A percentile compares a stretch with the other conserved stretches of the same genome.
These are phyloP conservation scores for Begonia fuchsioides DNA, from an alignment of 306 rosid genomes.

Conservation along the genomic window DNA sequence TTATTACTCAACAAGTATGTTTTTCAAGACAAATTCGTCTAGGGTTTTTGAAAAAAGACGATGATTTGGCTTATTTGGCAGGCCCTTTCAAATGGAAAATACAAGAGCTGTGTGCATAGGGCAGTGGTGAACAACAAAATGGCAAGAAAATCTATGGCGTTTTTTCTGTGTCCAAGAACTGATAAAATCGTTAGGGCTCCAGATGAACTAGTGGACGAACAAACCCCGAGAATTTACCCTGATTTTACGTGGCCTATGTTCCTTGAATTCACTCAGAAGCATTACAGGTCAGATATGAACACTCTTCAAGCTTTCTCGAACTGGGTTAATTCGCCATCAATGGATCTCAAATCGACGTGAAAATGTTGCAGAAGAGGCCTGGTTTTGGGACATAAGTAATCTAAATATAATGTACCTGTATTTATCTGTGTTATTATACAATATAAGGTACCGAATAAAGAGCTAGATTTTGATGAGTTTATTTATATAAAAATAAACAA, in stretches of 20 bases:
- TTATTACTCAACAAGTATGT: too few relatives aligned
- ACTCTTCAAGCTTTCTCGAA: slow-evolving; percentile 66
- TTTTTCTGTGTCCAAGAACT: slow-evolving; percentile 74
- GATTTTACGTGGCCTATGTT: slow-evolving; percentile 94
- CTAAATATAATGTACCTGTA: not conserved
- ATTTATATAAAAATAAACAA: too few relatives aligned
- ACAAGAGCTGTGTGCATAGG: slow-evolving; percentile 89
- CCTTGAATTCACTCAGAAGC: slow-evolving; percentile 71
- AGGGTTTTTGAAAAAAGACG: too few relatives aligned
- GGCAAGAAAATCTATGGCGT: slow-evolving; percentile 82
- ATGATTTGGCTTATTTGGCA: slow-evolving; percentile 1
- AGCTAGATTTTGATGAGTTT: too few relatives aligned
- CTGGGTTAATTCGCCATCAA: slow-evolving; percentile 43
- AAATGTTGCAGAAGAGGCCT: slow-evolving; percentile 23
- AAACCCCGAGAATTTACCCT: slow-evolving; percentile 50
- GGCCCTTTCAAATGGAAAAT: slow-evolving; percentile 93
- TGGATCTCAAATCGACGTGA: slow-evolving; percentile 7
- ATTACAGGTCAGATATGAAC: slow-evolving; percentile 83
- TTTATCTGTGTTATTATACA: slow-evolving; percentile 1
- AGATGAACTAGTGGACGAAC: slow-evolving; percentile 41
- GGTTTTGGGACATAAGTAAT: slow-evolving; percentile 8
- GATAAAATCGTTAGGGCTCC: slow-evolving; percentile 82
- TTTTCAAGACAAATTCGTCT: too few relatives aligned
- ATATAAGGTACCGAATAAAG: slow-evolving; percentile 23
- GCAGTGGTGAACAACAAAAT: slow-evolving; percentile 83